Evolutionary conservation across 169 alveolate genomes (phyloP).

Genomic region (Condylostoma magnum): DNA sequence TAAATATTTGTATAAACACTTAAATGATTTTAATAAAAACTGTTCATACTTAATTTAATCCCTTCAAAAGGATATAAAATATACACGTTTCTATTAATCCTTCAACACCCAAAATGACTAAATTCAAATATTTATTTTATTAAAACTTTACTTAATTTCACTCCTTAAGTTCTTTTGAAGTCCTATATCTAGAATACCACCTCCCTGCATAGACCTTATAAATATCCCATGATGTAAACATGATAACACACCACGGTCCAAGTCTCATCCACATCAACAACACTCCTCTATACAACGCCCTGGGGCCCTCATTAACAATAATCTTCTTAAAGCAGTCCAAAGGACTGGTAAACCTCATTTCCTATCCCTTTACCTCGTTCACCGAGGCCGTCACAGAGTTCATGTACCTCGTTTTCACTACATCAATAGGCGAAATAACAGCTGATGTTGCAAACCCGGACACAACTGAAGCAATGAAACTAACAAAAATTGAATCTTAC

Average conservation of each 20-base stretch:
- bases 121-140: no score
- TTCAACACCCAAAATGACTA: no score
- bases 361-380: background rate
- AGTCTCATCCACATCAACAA: constrained; percentile 23
- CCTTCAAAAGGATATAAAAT: no score
- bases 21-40: no score
- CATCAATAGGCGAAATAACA: constrained; percentile 53
- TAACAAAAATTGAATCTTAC: background rate
- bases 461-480: constrained; percentile 21
- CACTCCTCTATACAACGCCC: constrained; percentile 7
- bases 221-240: constrained; percentile 25
- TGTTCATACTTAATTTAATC: no score
- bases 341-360: constrained; percentile 27
- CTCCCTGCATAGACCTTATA: constrained; percentile 17
- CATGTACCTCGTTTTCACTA: constrained; percentile 61
- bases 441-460: constrained; percentile 54
- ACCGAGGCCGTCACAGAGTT: constrained; percentile 1
- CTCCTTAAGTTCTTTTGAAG: no score
- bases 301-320: background rate
- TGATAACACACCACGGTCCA: constrained; percentile 37
- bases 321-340: constrained; percentile 30
- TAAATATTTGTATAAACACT: no score
- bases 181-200: background rate
- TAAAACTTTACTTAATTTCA: no score
- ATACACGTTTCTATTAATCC: no score